Base-by-base conservation (phyloP, 73 alveolate species). In the Paramecium biaurelia region DNA sequence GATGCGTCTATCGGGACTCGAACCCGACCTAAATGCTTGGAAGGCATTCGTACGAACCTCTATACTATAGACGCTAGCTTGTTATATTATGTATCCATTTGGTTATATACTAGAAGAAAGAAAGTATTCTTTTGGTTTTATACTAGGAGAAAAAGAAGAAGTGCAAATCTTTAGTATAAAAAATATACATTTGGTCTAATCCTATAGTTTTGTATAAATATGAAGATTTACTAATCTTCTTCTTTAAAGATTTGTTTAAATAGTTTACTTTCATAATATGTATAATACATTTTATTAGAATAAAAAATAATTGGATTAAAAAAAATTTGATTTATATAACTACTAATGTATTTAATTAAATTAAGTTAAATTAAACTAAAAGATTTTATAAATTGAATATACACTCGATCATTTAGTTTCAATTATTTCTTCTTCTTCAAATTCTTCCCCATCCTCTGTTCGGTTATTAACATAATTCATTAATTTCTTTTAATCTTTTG, bases 11-110 rank as follows among this genome's bases (percentile, higher is more conserved):
- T 96, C 98, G 98, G 98, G 98, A 95, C 92, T 95, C 98, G 98
- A 94, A 95, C 98, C 97, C 98, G 98, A 96, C 97, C 95, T 96
- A 92, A 93, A 89, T 82, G 97, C 98, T 95, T 95, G 98, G 98
- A 92, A 95, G 96, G 98, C 96, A 82, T 89, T 96, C 96, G 95
- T 95, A 93, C 98, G 95, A 93, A 95, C 98, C 98, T 93, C 98
- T 95, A 95, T 92, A 95, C 98, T 95, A 95, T 74, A 84, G 93
- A 93, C 88, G 98, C 98, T 79, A 24, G 45, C 23, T 37, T 74
- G 20, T 30, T 4, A 1, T 15, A 37, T 3, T 37, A 74, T 14
- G 4, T n/a, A n/a, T 14, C 38, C 15, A 35, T 74, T 34, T 34
- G 58, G 12, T 34, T 37, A 18, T 74, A 53, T 4, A 53, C 68